Evolutionary conservation across 75 land plant species (phyloP).

Genomic region (Sequoiadendron giganteum): DNA sequence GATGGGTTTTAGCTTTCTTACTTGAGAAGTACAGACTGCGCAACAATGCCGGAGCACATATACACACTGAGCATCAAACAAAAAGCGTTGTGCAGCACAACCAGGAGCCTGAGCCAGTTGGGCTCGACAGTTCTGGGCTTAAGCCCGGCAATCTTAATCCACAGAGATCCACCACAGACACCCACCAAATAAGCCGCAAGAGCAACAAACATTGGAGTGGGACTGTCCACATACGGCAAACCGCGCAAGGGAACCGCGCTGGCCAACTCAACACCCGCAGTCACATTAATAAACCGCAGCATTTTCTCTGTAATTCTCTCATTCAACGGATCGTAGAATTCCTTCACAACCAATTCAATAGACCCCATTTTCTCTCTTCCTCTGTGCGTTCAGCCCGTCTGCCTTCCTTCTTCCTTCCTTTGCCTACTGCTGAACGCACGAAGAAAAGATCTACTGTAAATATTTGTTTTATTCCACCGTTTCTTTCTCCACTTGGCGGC

Average conservation of each 20-base stretch:
- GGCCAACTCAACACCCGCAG: slow-evolving; percentile 19
- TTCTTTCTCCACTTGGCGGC: not conserved
- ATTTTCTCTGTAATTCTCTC: slow-evolving; percentile 13
- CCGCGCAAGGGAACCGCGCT: slow-evolving; percentile 24
- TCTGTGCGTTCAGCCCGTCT: not conserved
- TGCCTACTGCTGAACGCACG: not conserved
- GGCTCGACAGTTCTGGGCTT: slow-evolving; percentile 36
- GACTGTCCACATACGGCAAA: slow-evolving; percentile 28
- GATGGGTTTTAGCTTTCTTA: slow-evolving; percentile 2
- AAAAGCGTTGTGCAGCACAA: slow-evolving; percentile 33
- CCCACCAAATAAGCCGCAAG: slow-evolving; percentile 17
- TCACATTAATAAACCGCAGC: slow-evolving; percentile 8
- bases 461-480: not conserved
- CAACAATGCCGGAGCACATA: slow-evolving; percentile 32
- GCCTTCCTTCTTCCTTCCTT: not conserved
- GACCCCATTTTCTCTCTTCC: not conserved
- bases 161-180: slow-evolving; percentile 20
- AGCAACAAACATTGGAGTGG: slow-evolving; percentile 32
- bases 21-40: slow-evolving; percentile 1
- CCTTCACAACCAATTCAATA: not conserved
- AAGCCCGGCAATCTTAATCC: slow-evolving; percentile 19
- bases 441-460: not conserved
- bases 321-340: slow-evolving; percentile 10
- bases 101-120: slow-evolving; percentile 15
- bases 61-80: slow-evolving; percentile 38